Evolutionary conservation across 2,329 filamentous ascomycete species (phyloP), one percentile per base, ranked within the genome.

Genomic region (Fusarium solani-melongenae): DNA sequence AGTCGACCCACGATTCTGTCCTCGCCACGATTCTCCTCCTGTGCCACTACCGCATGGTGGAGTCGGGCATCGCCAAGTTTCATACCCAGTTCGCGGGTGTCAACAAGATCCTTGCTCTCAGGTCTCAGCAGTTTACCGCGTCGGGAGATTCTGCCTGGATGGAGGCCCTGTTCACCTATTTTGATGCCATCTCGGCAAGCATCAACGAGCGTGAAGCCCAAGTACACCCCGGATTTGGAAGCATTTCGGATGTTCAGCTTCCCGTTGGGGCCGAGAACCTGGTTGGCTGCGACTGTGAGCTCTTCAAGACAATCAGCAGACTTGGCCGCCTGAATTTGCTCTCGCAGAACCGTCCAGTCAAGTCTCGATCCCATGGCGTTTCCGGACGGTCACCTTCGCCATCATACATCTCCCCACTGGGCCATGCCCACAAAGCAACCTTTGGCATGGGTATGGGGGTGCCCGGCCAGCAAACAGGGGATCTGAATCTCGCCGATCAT

Each of bases 81-180:
- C 94, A 95, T 75, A 96, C 94, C 0, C 96, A 98, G 80, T 95
- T 98, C 78, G 94, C 94, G 1, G 95, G 96, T 0, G 95, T 98
- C 41, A 95, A 95, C 83, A 97, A 97, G 85, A 91, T 98, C 34
- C 88, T 98, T 12, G 90, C 92, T 5, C 90, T 98, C 84, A 89
- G 95, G 67, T 71, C 78, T 5, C 89, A 92, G 73, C 75, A 77
- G 36, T 67, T 77, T 33, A 66, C 80, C 83, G 88, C 80, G 78
- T 91, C 78, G 82, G 89, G 91, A 59, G 93, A 95, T 69, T 93
- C 94, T 67, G 90, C 92, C 14, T 98, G 95, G 95, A 96, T 98
- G 85, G 94, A 97, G 78, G 92, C 94, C 46, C 91, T 98, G 76
- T 98, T 98, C 79, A 96, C 94, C 36, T 97, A 96, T 88, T 97